A percentile compares a stretch with the other conserved stretches of the same genome.
phyloP scores from a whole-genome alignment of 1,284 basidiomycete species.

The Wolfiporia cocos region DNA sequence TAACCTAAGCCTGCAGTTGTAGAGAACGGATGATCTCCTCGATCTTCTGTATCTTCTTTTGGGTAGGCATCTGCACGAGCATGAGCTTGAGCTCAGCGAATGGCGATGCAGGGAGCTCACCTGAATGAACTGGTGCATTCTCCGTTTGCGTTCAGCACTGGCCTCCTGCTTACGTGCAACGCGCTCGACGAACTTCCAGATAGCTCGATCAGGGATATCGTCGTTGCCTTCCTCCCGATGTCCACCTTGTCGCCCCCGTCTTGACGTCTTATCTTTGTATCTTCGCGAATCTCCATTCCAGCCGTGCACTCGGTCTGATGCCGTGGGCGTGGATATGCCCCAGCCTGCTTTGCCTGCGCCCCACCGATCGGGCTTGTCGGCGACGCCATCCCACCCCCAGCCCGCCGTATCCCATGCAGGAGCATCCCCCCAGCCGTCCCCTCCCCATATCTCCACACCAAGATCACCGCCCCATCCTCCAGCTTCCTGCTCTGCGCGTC shows the following conservation, averaged over 20 bases:
- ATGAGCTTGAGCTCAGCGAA: background rate
- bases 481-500: slow-evolving; percentile 20
- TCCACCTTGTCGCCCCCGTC: background rate
- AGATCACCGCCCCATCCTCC: slow-evolving; percentile 5
- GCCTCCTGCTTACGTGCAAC: slow-evolving; percentile 36
- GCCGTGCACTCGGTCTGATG: background rate
- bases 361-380: background rate
- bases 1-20: background rate
- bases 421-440: background rate
- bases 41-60: slow-evolving; percentile 43
- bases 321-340: slow-evolving; percentile 11
- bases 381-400: background rate
- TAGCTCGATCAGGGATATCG: slow-evolving; percentile 6
- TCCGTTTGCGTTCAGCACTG: slow-evolving; percentile 30
- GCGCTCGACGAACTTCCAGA: slow-evolving; percentile 39
- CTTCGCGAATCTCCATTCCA: no score
- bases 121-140: slow-evolving; percentile 46
- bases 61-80: slow-evolving; percentile 40
- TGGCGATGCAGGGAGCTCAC: no score
- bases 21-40: slow-evolving; percentile 26
- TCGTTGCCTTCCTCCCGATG: background rate
- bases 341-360: slow-evolving; percentile 11
- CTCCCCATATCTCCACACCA: slow-evolving; percentile 2
- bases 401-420: background rate
- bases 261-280: no score